Conservation (phyloP, 768 basidiomycete species). For the Galerina sulciceps region DNA sequence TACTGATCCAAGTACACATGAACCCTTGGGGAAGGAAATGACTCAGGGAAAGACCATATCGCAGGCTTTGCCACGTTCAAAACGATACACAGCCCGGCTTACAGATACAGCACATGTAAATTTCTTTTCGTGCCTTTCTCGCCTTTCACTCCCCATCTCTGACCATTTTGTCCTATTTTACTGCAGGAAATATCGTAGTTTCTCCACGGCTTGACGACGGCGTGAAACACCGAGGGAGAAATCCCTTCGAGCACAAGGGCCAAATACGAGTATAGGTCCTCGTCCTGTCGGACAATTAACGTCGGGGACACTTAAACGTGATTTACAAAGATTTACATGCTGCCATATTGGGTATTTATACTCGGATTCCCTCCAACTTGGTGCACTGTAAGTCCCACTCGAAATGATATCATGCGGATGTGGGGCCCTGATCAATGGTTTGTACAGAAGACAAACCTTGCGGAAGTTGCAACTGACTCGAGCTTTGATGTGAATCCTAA, state of each 20-base stretch:
- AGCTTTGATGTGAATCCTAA: neutral
- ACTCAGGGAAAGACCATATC: neutral
- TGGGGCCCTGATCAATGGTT: constrained; percentile 7
- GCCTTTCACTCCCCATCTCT: constrained; percentile 6
- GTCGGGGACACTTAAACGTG: constrained; percentile 16
- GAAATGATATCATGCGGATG: constrained; percentile 14
- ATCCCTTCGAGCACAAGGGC: constrained; percentile 21
- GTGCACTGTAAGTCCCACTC: neutral
- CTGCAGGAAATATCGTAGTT: neutral
- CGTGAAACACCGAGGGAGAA: constrained; percentile 21
- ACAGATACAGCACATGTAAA: neutral
- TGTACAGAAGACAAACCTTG: constrained; percentile 10
- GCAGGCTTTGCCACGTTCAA: constrained; percentile 17
- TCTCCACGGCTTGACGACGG: constrained; percentile 6
- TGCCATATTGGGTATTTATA: constrained; percentile 14
- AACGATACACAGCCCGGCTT: constrained; percentile 15
- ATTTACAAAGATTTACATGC: constrained; percentile 4
- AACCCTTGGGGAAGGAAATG: neutral
- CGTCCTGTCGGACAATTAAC: constrained; percentile 23
- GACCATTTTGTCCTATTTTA: neutral
- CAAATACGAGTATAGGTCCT: constrained; percentile 25
- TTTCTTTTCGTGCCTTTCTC: constrained; percentile 1
- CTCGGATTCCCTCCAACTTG: constrained; percentile 4
- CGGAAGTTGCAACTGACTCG: constrained; percentile 1
- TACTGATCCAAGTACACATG: too few relatives aligned